phyloP scores from a whole-genome alignment of 805 yeast species.

The Wickerhamomyces queroliae region DNA sequence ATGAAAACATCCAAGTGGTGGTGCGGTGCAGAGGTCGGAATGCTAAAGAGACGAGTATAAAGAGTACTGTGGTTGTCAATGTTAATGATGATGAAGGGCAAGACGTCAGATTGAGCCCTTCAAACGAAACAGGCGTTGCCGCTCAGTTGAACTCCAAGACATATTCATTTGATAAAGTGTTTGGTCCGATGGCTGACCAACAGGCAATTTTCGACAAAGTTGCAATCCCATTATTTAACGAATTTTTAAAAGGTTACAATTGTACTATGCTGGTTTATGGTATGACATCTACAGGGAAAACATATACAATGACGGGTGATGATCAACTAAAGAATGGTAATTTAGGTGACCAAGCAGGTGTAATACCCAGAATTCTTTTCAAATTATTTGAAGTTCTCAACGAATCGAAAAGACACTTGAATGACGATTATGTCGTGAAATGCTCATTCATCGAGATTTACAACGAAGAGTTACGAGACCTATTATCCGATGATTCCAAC shows the following conservation, averaged over 20 bases:
- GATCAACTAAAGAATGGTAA: conserved; percentile 6
- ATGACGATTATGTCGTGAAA: conserved; percentile 57
- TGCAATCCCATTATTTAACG: conserved; percentile 59
- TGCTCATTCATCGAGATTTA: conserved; percentile 82
- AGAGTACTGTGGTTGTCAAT: conserved; percentile 56
- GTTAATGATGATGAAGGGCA: conserved; percentile 40
- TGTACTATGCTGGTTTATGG: conserved; percentile 87
- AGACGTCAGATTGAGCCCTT: conserved; percentile 41
- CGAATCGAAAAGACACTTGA: conserved; percentile 16
- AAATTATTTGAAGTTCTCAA: conserved; percentile 50
- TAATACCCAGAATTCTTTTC: conserved; percentile 55
- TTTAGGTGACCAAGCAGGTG: conserved; percentile 45
- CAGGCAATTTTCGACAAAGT: conserved; percentile 56
- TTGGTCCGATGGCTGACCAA: conserved; percentile 81
- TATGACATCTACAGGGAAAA: conserved; percentile 89
- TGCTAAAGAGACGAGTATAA: conserved; percentile 48
- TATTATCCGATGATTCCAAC: conserved; percentile 39
- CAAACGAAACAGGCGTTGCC: conserved; percentile 31
- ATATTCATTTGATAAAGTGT: conserved; percentile 73
- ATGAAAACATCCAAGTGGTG: conserved; percentile 51
- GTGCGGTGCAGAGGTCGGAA: conserved; percentile 62
- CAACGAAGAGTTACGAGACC: conserved; percentile 79
- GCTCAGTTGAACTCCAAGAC: conserved; percentile 44
- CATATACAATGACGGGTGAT: conserved; percentile 27
- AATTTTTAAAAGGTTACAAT: conserved; percentile 69